Conservation (phyloP, 2,329 filamentous ascomycete species). For the Chalara sp. region DNA sequence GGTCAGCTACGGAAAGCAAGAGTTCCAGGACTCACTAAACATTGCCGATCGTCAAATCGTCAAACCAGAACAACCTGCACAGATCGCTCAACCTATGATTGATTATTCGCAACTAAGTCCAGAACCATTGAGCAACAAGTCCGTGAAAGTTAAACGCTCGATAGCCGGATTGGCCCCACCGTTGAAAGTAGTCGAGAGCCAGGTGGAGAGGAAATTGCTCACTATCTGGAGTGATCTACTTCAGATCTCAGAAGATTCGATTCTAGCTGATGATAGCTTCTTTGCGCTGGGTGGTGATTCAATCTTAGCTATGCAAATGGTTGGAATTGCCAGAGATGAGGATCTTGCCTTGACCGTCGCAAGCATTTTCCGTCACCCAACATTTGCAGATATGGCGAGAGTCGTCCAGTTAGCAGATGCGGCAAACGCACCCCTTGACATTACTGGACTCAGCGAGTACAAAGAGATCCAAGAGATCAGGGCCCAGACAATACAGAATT, state of each 20-base stretch:
- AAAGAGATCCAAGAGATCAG: not conserved
- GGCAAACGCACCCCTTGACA: constrained; percentile 5
- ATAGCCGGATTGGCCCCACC: no score
- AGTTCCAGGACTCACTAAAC: no score
- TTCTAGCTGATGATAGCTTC: constrained; percentile 29
- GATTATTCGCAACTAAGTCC: no score
- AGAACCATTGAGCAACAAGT: no score
- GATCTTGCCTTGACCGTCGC: constrained; percentile 33
- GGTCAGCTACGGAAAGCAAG: no score
- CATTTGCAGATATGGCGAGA: constrained; percentile 37
- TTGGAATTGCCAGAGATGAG: constrained; percentile 28
- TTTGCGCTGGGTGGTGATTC: constrained; percentile 31
- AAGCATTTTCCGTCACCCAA: constrained; percentile 36
- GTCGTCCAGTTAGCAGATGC: constrained; percentile 17
- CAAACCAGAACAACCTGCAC: no score
- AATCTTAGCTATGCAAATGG: constrained; percentile 35
- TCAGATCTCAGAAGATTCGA: constrained; percentile 10
- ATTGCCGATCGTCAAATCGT: no score
- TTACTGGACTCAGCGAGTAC: not conserved
- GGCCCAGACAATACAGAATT: not conserved
- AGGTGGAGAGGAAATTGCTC: constrained; percentile 2
- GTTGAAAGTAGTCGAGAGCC: no score
- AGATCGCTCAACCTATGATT: no score
- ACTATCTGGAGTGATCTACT: constrained; percentile 12
- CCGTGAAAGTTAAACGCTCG: no score